Percentiles rank a stretch among this genome's conserved stretches.
These are phyloP conservation scores for Globisporangium canariense DNA, from an alignment of 352 stramenopile species.

Conservation along the genomic window DNA sequence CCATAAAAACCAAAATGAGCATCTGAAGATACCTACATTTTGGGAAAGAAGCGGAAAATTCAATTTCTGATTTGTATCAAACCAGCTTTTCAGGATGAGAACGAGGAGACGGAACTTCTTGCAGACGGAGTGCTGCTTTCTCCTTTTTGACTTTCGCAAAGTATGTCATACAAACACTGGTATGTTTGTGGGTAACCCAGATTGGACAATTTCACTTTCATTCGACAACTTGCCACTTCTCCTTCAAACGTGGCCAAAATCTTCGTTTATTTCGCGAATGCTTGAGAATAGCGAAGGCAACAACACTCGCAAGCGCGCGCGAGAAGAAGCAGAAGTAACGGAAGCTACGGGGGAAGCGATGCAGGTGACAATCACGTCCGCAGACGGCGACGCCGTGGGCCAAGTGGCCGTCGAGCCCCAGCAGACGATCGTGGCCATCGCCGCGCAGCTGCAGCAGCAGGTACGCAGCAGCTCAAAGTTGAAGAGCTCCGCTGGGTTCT, in stretches of 20 bases:
- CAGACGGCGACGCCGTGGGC: conserved; percentile 50
- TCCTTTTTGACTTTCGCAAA: too few species aligned
- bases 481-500: background rate
- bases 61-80: too few species aligned
- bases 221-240: background rate
- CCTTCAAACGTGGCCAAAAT: background rate
- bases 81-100: too few species aligned
- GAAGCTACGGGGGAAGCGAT: conserved; percentile 24
- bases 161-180: too few species aligned
- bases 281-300: background rate
- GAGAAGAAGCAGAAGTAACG: conserved; percentile 4
- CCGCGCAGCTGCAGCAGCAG: conserved; percentile 48
- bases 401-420: conserved; percentile 52
- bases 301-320: conserved; percentile 10
- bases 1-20: too few species aligned
- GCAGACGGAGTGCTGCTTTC: too few species aligned
- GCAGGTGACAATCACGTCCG: conserved; percentile 66
- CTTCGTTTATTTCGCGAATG: conserved; percentile 10
- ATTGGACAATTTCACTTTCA: too few species aligned
- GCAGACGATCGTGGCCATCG: conserved; percentile 42
- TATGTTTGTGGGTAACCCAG: too few species aligned
- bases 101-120: too few species aligned
- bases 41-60: too few species aligned
- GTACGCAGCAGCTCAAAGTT: conserved; percentile 19
- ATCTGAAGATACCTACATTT: too few species aligned